Evolutionary conservation across 176 grass and related monocot species (phyloP).

Genomic region (Avena atlantica): DNA sequence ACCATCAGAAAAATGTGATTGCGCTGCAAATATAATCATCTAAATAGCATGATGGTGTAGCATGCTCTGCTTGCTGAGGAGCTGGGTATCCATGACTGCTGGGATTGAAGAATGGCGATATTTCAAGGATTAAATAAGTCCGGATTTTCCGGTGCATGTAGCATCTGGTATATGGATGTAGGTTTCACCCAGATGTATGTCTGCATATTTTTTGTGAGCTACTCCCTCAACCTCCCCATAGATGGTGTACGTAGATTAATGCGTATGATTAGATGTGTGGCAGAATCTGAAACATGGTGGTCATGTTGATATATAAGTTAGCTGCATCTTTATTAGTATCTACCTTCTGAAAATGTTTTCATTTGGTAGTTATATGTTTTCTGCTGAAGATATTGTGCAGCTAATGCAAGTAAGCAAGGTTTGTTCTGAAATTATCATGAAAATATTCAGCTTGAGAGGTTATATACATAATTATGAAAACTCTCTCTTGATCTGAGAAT

Average conservation of each 20-base stretch:
- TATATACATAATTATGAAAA: no score
- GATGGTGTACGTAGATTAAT: background rate
- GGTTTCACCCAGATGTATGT: background rate
- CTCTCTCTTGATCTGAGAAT: no score
- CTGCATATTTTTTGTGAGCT: background rate
- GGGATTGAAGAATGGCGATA: background rate
- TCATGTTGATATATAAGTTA: background rate
- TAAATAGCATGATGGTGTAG: background rate
- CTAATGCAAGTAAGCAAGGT: no score
- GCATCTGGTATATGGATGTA: background rate
- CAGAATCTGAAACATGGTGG: background rate
- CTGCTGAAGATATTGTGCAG: no score
- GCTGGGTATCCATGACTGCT: background rate
- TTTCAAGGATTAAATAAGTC: background rate
- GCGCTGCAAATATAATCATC: background rate
- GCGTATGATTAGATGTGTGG: background rate
- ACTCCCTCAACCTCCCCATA: background rate
- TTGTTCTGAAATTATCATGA: no score
- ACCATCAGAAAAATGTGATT: constrained; percentile 8
- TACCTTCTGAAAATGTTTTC: background rate
- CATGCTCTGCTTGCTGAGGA: background rate
- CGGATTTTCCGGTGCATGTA: background rate
- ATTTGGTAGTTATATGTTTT: background rate
- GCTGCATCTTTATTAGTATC: background rate
- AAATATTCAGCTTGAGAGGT: no score